phyloP scores from a whole-genome alignment of 176 grass and related monocot genomes.

The Poa pratensis region DNA sequence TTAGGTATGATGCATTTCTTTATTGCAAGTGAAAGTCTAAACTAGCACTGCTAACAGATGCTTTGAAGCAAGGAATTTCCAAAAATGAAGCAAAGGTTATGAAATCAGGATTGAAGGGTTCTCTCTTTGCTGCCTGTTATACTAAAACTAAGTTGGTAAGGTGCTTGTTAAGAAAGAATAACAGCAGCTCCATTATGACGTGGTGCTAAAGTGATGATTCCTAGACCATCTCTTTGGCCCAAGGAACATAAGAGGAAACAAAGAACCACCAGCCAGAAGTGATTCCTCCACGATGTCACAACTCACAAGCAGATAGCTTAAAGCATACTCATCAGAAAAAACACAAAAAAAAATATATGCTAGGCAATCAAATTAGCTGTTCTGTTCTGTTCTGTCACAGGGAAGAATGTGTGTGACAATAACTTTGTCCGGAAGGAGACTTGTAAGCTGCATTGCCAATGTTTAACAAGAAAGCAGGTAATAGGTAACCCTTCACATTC shows the following conservation, averaged over 20 bases:
- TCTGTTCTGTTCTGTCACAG: conserved; percentile 3
- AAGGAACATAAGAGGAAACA: background rate
- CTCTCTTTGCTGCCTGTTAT: background rate
- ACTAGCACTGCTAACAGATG: conserved; percentile 4
- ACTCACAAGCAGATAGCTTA: conserved; percentile 40
- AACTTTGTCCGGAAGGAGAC: conserved; percentile 24
- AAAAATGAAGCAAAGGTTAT: conserved; percentile 32
- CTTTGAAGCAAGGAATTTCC: conserved; percentile 28
- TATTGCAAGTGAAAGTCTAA: conserved; percentile 21
- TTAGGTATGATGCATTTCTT: background rate
- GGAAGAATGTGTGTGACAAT: conserved; percentile 25
- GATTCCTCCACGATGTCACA: conserved; percentile 41
- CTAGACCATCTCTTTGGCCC: conserved; percentile 22
- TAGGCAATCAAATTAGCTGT: conserved; percentile 41
- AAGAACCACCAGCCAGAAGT: conserved; percentile 29
- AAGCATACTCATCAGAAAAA: conserved; percentile 30
- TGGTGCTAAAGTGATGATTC: conserved; percentile 37
- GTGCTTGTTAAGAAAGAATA: conserved; percentile 23
- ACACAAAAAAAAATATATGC: background rate
- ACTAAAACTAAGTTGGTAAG: conserved; percentile 25
- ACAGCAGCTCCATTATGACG: background rate
- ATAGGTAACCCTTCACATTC: conserved; percentile 1
- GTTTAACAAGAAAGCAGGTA: background rate
- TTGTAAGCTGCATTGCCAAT: conserved; percentile 5
- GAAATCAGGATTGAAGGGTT: conserved; percentile 19